These are phyloP conservation scores for Xylaria sp. DNA, from an alignment of 2,329 filamentous ascomycete genomes.

Conservation along the genomic window DNA sequence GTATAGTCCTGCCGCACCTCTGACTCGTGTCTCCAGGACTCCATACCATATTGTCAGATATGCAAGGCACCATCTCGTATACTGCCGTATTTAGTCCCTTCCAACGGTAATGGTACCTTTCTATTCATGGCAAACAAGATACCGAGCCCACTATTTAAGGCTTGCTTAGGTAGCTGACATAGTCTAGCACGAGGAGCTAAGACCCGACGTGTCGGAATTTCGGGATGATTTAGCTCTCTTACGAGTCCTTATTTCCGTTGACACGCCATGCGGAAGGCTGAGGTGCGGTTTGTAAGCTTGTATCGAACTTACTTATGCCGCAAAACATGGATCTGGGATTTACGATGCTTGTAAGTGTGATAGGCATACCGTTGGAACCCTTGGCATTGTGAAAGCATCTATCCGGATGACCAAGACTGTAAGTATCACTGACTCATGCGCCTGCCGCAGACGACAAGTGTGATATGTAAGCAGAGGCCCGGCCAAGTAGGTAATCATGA, in stretches of 20 bases:
- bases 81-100: background rate
- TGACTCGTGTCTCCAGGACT: background rate
- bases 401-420: background rate
- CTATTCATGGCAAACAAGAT: conserved; percentile 8
- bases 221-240: background rate
- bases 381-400: background rate
- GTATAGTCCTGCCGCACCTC: background rate
- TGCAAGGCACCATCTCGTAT: conserved; percentile 1
- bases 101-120: background rate
- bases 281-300: background rate
- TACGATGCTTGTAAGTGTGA: background rate
- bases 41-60: conserved; percentile 2
- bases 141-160: background rate
- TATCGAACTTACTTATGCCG: background rate
- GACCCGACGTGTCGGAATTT: background rate
- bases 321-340: background rate
- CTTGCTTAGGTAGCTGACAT: background rate
- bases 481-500: background rate
- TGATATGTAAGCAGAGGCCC: background rate
- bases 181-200: background rate
- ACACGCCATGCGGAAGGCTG: conserved; percentile 1
- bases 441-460: background rate
- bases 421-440: background rate
- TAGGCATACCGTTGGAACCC: background rate
- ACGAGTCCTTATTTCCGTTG: background rate